phyloP scores from a whole-genome alignment of 345 rosid species.

The Euclidium syriacum region DNA sequence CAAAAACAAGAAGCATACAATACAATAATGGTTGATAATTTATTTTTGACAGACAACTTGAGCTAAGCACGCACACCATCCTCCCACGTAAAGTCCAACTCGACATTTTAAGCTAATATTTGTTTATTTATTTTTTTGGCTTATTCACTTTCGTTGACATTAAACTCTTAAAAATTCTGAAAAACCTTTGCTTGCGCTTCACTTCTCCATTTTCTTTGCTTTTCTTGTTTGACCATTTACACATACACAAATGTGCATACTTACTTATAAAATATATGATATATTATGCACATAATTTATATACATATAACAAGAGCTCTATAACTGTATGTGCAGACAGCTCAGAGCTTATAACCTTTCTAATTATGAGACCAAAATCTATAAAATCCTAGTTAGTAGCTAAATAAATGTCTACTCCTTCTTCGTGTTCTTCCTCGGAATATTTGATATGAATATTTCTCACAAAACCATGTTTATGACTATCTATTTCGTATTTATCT shows the following conservation, averaged over 20 bases:
- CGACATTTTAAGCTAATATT: constrained; percentile 5
- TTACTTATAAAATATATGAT: neutral
- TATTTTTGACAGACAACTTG: constrained; percentile 20
- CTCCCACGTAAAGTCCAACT: constrained; percentile 27
- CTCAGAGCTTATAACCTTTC: constrained; percentile 3
- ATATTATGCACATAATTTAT: constrained; percentile 1
- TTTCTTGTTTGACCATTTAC: constrained; percentile 32
- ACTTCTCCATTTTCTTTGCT: constrained; percentile 12
- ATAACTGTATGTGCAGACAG: neutral
- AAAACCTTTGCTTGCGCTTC: constrained; percentile 26
- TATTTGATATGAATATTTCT: constrained; percentile 3
- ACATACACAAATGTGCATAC: constrained; percentile 10
- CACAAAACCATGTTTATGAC: constrained; percentile 13
- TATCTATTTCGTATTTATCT: constrained; percentile 21
- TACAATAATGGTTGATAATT: neutral
- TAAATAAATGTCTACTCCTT: neutral
- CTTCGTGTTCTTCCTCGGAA: neutral
- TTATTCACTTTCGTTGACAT: constrained; percentile 13
- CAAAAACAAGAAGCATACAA: no score
- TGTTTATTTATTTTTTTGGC: neutral
- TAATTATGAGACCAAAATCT: neutral
- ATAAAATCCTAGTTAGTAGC: constrained; percentile 1
- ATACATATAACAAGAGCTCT: neutral
- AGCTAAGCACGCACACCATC: constrained; percentile 18
- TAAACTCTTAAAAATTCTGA: neutral